phyloP scores from a whole-genome alignment of 257 asterid species.

The Mitragyna speciosa region DNA sequence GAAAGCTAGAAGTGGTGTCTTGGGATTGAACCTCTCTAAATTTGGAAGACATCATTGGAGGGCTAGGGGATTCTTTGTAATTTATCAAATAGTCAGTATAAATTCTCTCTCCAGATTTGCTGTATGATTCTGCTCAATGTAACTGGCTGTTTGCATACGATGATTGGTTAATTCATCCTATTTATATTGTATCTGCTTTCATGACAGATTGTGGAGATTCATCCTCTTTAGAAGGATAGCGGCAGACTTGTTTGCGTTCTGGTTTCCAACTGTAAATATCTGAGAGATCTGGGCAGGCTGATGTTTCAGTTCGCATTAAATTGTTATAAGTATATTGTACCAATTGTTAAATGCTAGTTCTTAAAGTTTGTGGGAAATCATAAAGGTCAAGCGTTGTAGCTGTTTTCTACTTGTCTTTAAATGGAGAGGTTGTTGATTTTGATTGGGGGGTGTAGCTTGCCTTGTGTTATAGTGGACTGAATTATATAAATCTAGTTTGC shows the following conservation, averaged over 20 bases:
- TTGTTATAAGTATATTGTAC: neutral
- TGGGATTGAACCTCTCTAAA: neutral
- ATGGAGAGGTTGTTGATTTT: no score
- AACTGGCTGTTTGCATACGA: neutral
- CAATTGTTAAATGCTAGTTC: no score
- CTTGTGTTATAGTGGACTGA: no score
- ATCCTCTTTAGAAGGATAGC: neutral
- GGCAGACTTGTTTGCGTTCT: neutral
- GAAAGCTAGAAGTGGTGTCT: neutral
- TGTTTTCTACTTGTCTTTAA: no score
- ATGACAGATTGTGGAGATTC: conserved; percentile 2
- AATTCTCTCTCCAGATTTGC: neutral
- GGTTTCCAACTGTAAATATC: conserved; percentile 1
- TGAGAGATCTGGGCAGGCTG: neutral
- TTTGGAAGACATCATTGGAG: neutral
- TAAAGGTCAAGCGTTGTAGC: no score
- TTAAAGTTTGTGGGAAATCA: no score
- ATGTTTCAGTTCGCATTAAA: neutral
- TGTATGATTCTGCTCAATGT: no score
- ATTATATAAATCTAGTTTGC: no score
- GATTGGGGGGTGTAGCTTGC: no score
- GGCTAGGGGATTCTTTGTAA: neutral
- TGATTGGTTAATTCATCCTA: neutral
- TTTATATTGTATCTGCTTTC: neutral
- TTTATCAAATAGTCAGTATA: neutral